Conservation (phyloP, 306 rosid species). For the Fragaria ananassa region DNA sequence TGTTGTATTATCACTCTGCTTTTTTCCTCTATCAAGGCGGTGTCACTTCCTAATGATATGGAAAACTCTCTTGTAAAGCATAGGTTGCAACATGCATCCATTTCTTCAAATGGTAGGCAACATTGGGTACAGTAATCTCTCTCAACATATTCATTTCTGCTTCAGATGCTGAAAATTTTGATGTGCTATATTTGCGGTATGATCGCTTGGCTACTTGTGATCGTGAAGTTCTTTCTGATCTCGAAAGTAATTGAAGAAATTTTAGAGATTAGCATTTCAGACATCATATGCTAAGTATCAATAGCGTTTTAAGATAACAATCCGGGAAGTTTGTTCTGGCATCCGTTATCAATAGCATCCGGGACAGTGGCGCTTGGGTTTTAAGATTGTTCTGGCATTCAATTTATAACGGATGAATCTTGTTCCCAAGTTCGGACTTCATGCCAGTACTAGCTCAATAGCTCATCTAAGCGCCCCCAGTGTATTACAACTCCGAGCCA, state of each 20-base stretch:
- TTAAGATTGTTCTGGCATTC: too few relatives aligned
- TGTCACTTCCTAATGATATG: neutral
- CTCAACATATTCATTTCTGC: neutral
- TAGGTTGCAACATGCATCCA: neutral
- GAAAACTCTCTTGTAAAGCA: neutral
- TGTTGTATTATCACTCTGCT: constrained; percentile 7
- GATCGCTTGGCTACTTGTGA: neutral
- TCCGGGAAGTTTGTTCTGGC: too few relatives aligned
- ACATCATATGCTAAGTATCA: too few relatives aligned
- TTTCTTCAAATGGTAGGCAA: neutral
- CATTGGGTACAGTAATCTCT: neutral
- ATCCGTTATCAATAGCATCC: too few relatives aligned
- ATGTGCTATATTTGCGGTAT: neutral
- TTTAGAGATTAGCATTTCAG: neutral
- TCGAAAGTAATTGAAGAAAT: neutral
- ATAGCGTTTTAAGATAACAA: too few relatives aligned
- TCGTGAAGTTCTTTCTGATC: neutral
- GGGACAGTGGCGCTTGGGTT: too few relatives aligned
- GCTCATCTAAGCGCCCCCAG: neutral
- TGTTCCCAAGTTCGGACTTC: neutral
- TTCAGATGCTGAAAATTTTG: neutral
- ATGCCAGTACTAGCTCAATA: neutral
- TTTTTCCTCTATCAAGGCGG: neutral
- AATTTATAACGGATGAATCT: neutral
- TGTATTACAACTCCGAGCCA: neutral